These are phyloP conservation scores for Pseudogymnoascus sp. DNA, from an alignment of 2,329 filamentous ascomycete species.

Conservation along the genomic window DNA sequence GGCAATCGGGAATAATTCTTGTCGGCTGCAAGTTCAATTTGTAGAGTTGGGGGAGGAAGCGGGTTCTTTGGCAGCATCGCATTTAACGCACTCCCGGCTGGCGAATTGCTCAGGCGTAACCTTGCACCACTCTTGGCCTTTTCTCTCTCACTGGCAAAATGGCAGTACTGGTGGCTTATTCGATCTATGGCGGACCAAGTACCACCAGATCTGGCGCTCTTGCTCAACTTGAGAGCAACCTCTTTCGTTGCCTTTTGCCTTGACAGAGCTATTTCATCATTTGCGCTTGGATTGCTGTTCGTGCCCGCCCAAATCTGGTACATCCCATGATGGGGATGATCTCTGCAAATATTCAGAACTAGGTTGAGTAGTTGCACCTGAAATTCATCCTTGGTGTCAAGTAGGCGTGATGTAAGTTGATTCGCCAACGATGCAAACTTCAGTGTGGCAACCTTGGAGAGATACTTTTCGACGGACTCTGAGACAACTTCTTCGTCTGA, in stretches of 20 bases:
- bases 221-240: conserved; percentile 54
- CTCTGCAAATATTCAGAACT: conserved; percentile 74
- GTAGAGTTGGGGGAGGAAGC: conserved; percentile 84
- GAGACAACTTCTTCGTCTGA: conserved; percentile 71
- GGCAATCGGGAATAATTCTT: conserved; percentile 72
- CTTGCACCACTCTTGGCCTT: conserved; percentile 61
- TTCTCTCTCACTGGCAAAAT: conserved; percentile 57
- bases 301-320: conserved; percentile 88
- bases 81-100: conserved; percentile 54
- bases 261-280: conserved; percentile 66
- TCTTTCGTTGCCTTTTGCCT: conserved; percentile 65
- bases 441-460: conserved; percentile 70
- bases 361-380: conserved; percentile 66
- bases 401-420: conserved; percentile 86
- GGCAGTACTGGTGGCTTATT: conserved; percentile 59
- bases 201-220: conserved; percentile 29
- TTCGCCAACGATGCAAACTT: conserved; percentile 95
- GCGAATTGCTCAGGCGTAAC: conserved; percentile 53
- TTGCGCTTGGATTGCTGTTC: conserved; percentile 57
- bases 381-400: conserved; percentile 61
- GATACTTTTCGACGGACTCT: conserved; percentile 59
- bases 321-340: conserved; percentile 95
- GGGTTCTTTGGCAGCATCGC: conserved; percentile 53
- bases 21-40: conserved; percentile 64
- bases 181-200: conserved; percentile 67